Evolutionary conservation across 2,329 filamentous ascomycete genomes (phyloP), one percentile per base, ranked within the genome.

Genomic region (Colletotrichum sp.): DNA sequence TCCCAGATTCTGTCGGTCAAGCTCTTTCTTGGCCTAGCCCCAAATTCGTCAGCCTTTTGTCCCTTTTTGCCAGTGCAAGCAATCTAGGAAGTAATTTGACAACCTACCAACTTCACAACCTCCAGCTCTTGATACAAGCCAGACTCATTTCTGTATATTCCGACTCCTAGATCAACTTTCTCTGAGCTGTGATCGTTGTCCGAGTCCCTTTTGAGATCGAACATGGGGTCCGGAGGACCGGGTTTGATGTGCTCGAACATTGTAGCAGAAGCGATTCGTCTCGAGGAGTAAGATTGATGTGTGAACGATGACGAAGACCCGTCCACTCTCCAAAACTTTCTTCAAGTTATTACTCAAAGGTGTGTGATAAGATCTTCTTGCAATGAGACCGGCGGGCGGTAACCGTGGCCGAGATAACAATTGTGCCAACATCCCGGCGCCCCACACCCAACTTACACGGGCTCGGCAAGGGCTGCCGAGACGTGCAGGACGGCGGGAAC

Each of bases 161-260:
- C 84, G 15, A 84, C 83, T 13, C 83, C 84, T 7, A 86, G 77
- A 65, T 85, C 84, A 10, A 85, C 81, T 69, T 85, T 85, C 16
- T 79, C 69, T 1, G 80, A 78, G 16, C 75, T 78, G 3, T 63
- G 71, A 49, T 85, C 84, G 26, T 73, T 78, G 36, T 83, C 81
- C 8, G 81, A 80, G n/a, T 77, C 76, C 10, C 78, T 79, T 69
- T 84, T 84, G n/a, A 85, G 79, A 15, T 77, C 74, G 68, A 79
- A 84, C 78, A 85, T 84, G 13, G 80, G 80, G 66, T 85, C 84
- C 15, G 76, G 74, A n/a, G 55, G 55, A 8, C 71, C 71, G 16
- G 70, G 34, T 36, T 72, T 81, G 32, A 91, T 76, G 79, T 91
- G 88, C 76, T 86, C 89, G 68, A 85, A 90, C 89, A 69, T 73